Evolutionary conservation across 169 alveolate genomes (phyloP), one percentile per base, ranked within the genome.

Genomic region (Theileria annulata): DNA sequence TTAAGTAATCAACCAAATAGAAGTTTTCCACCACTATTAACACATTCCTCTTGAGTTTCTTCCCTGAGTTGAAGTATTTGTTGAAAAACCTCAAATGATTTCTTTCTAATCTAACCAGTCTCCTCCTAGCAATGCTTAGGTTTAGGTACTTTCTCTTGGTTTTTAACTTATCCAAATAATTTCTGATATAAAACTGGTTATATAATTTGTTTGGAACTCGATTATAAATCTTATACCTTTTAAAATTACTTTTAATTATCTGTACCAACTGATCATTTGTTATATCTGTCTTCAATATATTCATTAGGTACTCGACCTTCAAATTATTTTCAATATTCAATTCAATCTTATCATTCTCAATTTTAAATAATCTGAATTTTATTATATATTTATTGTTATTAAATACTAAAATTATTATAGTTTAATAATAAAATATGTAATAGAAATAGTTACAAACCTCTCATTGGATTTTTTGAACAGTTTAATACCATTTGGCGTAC

Each of bases 401-500:
- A 13, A 6, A 10, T 10, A 19, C 66, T 3, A 19, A 10, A 13
- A 19, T 28, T 5, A n/a, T 56, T 10, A 56, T 56, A 10, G 23
- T 56, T n/a, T n/a, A n/a, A n/a, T n/a, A n/a, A 35, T 8, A 5
- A 35, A 35, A 3, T 35, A 8, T 5, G 13, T 35, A 35, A 3
- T 35, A 35, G 8, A 35, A 35, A 3, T 35, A 8, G 3, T 35
- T 35, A 35, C 47, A 35, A 35, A 35, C 54, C 88, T 35, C 6
- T 80, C 72, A 3, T 75, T 68, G 21, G 88, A 78, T 42, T 62
- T 35, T 30, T 47, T 25, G 80, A 64, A 82, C 8, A 82, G 63
- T 47, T 54, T 74, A 25, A 48, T 71, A 0, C 88, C 88, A 35
- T 35, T 47, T 12, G 88, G 79, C 2, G 88, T 82, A 73, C 79